phyloP scores from a whole-genome alignment of 257 asterid genomes.

The Solanum corneliomulleri region DNA sequence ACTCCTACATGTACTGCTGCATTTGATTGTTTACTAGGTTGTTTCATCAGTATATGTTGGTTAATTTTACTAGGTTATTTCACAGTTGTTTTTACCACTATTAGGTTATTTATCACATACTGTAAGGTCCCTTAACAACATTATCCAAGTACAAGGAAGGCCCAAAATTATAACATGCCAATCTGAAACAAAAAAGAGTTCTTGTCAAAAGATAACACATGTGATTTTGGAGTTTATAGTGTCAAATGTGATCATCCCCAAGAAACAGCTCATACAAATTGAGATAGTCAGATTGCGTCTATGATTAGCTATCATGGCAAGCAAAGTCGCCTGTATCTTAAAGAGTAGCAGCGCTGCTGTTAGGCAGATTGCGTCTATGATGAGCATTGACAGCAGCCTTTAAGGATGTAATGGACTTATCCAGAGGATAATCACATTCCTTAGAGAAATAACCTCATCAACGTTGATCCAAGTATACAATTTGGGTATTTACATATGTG shows the following conservation, averaged over 20 bases:
- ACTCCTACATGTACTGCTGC: neutral
- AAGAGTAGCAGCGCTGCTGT: neutral
- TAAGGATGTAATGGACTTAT: neutral
- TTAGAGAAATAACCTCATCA: neutral
- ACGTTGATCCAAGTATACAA: neutral
- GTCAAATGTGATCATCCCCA: neutral
- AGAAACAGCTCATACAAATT: neutral
- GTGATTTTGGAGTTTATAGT: neutral
- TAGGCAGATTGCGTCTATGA: neutral
- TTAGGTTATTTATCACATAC: neutral
- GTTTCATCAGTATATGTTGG: neutral
- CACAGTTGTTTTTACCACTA: neutral
- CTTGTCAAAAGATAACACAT: neutral
- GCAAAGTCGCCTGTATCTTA: neutral
- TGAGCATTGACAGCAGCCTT: neutral
- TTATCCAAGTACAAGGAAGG: neutral
- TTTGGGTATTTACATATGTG: neutral
- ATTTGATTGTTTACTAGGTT: neutral
- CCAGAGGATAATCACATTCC: neutral
- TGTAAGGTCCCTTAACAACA: neutral
- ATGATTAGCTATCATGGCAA: neutral
- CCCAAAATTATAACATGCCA: neutral
- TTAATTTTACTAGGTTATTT: neutral
- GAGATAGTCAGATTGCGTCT: neutral
- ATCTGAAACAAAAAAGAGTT: neutral